These are phyloP conservation scores for Pelargonium cotyledonis DNA, from an alignment of 441 rosid genomes.

Conservation along the genomic window DNA sequence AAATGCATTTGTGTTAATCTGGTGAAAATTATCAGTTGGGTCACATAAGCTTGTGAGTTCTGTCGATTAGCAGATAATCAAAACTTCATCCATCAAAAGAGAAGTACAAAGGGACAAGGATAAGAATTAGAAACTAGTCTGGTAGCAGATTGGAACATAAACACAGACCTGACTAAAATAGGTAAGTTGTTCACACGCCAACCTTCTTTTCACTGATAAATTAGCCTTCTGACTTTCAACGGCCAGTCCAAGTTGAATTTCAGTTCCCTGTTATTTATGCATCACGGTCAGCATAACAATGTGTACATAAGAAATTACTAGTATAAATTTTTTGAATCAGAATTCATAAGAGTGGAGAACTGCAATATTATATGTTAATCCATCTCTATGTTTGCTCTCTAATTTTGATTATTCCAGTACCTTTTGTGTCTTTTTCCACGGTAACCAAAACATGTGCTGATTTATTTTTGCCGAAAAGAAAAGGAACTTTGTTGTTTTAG, in stretches of 20 bases:
- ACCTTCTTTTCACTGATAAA: constrained; percentile 78
- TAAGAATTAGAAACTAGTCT: no score
- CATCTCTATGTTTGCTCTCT: neutral
- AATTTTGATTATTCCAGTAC: no score
- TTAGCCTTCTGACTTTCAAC: constrained; percentile 78
- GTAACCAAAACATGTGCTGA: neutral
- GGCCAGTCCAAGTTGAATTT: constrained; percentile 89
- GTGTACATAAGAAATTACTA: neutral
- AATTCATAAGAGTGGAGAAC: neutral
- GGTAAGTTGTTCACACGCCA: constrained; percentile 81
- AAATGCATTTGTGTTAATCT: neutral
- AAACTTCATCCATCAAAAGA: no score
- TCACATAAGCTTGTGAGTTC: no score
- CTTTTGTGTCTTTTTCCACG: neutral
- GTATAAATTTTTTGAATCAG: neutral
- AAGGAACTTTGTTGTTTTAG: neutral
- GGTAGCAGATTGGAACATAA: neutral
- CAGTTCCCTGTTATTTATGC: constrained; percentile 59
- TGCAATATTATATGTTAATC: neutral
- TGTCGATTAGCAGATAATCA: no score
- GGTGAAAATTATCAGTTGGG: no score
- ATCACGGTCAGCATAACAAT: neutral
- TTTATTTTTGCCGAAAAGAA: neutral
- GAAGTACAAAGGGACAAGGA: no score
- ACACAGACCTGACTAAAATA: constrained; percentile 63